Base-by-base conservation (phyloP, 2,329 filamentous ascomycete genomes). In the Chrysoporthe austroafricana region DNA sequence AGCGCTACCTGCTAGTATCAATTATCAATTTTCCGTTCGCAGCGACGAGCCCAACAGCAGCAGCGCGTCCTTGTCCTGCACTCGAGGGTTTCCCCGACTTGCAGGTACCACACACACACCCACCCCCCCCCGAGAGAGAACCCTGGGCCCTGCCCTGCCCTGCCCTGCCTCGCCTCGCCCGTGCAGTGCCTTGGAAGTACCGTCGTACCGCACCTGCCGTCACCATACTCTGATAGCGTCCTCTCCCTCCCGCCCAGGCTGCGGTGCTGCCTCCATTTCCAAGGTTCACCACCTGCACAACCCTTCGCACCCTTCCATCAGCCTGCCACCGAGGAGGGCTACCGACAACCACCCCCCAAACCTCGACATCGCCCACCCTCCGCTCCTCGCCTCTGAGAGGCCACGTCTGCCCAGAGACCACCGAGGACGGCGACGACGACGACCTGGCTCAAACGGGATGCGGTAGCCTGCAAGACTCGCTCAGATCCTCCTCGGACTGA, bases 401-500 rank as follows among this genome's bases (percentile, higher is more conserved):
- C 21, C n/a, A 59, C 57, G 26, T 42, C 54, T 14, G 13, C 21
- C 48, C 21, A 26, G 8, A 9, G 26, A 18, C 16, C 26, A 36
- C 4, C n/a, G 4, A 46, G 42, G 9, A 50, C 54, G 34, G n/a
- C 54, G 21, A 42, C 56, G 56, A 42, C 56, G 60, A 56, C 62
- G 43, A 26, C 52, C 52, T 59, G 63, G 54, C 61, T 42, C 44
- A 14, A 39, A 50, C 65, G 68, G 68, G 59, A 69, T 69, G 68
- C 16, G 68, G 65, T 69, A 69, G 68, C 62, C 34, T 57, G 64
- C 58, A 50, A 59, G 48, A 65, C 57, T 36, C n/a, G 43, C 68
- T 69, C 68, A 69, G 68, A 67, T 69, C 68, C 68, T 69, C 68
- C 57, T 52, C 62, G 68, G 68, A 69, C 68, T 69, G 68, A 68